Percentiles rank a stretch among this genome's conserved stretches.
phyloP scores from a whole-genome alignment of 768 basidiomycete genomes.

The Suillus lakei region DNA sequence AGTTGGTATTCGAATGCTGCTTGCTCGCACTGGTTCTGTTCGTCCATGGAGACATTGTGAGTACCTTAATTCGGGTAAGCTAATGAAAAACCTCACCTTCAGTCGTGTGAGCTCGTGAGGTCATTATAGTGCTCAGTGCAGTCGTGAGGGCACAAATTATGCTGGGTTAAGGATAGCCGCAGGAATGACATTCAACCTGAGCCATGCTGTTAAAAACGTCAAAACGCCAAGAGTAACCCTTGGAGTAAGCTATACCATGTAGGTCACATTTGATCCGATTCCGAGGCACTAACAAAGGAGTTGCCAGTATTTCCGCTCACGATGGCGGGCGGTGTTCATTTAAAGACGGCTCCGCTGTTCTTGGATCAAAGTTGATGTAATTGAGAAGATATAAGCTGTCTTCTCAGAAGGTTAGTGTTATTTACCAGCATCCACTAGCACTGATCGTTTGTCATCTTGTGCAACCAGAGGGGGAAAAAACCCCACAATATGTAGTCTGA shows the following conservation, averaged over 20 bases:
- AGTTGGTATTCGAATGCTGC: neutral
- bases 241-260: neutral
- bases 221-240: neutral
- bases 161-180: neutral
- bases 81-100: neutral
- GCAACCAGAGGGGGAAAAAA: neutral
- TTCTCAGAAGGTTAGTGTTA: neutral
- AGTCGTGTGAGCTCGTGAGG: neutral
- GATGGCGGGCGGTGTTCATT: neutral
- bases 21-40: slow-evolving; percentile 9
- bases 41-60: neutral
- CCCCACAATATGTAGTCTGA: neutral
- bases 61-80: neutral
- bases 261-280: slow-evolving; percentile 6
- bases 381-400: neutral
- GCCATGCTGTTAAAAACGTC: neutral
- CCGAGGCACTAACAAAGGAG: neutral
- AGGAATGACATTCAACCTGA: neutral
- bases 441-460: neutral
- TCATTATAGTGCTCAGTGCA: slow-evolving; percentile 1
- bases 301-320: neutral
- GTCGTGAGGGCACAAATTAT: neutral
- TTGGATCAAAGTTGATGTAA: neutral
- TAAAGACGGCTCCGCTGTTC: neutral
- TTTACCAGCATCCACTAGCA: neutral